phyloP scores from a whole-genome alignment of 345 rosid species.

The Euphorbia tirucalli region DNA sequence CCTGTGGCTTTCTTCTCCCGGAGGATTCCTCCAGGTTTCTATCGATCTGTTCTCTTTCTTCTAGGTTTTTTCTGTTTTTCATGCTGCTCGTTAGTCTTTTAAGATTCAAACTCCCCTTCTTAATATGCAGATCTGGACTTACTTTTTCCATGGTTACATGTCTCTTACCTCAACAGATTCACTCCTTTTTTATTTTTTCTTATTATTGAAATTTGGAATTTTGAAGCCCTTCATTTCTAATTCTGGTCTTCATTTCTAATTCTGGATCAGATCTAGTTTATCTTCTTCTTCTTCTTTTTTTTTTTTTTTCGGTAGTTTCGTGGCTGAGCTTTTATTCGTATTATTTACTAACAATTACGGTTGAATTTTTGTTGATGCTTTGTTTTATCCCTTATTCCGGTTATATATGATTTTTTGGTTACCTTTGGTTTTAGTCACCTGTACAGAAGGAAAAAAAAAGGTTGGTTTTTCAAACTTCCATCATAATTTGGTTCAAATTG shows the following conservation, averaged over 20 bases:
- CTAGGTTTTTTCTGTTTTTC: background rate
- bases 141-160: background rate
- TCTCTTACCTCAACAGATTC: background rate
- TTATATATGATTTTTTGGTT: background rate
- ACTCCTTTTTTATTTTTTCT: background rate
- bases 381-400: background rate
- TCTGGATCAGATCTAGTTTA: constrained; percentile 30
- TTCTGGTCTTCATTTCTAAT: background rate
- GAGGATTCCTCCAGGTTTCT: constrained; percentile 32
- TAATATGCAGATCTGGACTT: constrained; percentile 24
- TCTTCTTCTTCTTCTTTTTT: background rate
- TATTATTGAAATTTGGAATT: background rate
- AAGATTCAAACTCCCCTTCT: constrained; percentile 12
- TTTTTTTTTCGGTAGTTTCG: background rate
- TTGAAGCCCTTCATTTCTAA: background rate
- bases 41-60: constrained; percentile 17
- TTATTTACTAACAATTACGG: background rate
- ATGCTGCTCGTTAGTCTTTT: constrained; percentile 1
- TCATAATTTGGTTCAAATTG: background rate
- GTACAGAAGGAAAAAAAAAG: no score
- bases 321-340: background rate
- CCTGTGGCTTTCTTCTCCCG: constrained; percentile 10
- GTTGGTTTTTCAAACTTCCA: background rate
- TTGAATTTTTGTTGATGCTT: background rate
- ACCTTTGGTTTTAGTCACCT: background rate